Percentiles rank a stretch among this genome's conserved stretches.
phyloP scores from a whole-genome alignment of 2,329 filamentous ascomycete genomes.

The Cladorrhinum sp. region DNA sequence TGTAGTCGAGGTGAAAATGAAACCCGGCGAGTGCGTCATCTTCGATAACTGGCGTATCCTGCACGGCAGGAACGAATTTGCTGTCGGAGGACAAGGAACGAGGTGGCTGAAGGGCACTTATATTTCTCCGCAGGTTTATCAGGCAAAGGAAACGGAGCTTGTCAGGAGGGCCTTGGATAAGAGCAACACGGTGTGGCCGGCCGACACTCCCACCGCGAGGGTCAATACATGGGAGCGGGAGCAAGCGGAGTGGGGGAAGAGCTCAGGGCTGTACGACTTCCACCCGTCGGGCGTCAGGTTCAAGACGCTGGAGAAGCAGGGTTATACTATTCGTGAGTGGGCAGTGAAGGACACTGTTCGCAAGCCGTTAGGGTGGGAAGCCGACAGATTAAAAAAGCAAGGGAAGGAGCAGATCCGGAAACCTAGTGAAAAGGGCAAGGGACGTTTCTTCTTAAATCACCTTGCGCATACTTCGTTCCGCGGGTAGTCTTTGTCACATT shows the following conservation, averaged over 20 bases:
- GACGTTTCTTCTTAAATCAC: too few relatives aligned
- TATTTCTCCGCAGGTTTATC: slow-evolving; percentile 40
- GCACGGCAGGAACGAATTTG: slow-evolving; percentile 78
- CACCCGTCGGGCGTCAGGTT: too few relatives aligned
- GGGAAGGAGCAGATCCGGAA: too few relatives aligned
- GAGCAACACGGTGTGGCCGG: not conserved
- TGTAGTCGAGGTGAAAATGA: slow-evolving; percentile 68
- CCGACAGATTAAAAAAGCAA: too few relatives aligned
- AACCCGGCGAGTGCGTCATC: slow-evolving; percentile 83
- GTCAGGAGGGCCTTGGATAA: not conserved
- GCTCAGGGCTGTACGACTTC: not conserved
- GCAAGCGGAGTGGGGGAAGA: not conserved
- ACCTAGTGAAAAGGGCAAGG: too few relatives aligned
- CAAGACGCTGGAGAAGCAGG: too few relatives aligned
- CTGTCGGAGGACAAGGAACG: slow-evolving; percentile 56
- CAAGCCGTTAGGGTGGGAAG: too few relatives aligned
- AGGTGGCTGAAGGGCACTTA: slow-evolving; percentile 87
- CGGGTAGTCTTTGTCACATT: too few relatives aligned
- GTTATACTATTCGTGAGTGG: too few relatives aligned
- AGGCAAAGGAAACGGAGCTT: slow-evolving; percentile 13
- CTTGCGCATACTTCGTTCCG: too few relatives aligned
- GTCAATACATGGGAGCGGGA: not conserved
- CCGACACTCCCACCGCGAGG: not conserved
- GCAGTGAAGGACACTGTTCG: too few relatives aligned
- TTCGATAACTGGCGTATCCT: slow-evolving; percentile 86